Conservation (phyloP, 495 filamentous ascomycete genomes). For the Oleoguttula mirabilis region DNA sequence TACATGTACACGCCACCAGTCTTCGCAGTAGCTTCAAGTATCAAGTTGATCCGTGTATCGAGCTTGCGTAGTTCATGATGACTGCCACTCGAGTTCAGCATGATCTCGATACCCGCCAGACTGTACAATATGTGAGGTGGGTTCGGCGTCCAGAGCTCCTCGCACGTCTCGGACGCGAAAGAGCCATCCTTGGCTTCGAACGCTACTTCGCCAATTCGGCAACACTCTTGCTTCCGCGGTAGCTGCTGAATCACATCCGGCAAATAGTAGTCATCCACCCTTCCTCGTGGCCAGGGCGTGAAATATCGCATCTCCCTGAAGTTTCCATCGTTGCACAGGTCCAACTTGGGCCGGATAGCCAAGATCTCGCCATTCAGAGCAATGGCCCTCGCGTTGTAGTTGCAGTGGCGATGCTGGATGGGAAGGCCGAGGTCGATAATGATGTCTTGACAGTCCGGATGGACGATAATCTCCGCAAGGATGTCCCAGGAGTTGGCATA, state of each 20-base stretch:
- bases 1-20: slow-evolving; percentile 26
- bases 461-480: slow-evolving; percentile 49
- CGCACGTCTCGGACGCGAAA: slow-evolving; percentile 26
- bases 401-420: slow-evolving; percentile 51
- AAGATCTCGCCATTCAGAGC: slow-evolving; percentile 34
- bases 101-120: slow-evolving; percentile 43
- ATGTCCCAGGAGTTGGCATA: slow-evolving; percentile 49
- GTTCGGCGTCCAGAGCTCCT: slow-evolving; percentile 33
- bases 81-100: slow-evolving; percentile 62
- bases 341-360: slow-evolving; percentile 73
- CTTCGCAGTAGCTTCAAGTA: slow-evolving; percentile 61
- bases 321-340: slow-evolving; percentile 68
- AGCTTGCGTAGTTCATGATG: slow-evolving; percentile 70
- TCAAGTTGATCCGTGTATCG: slow-evolving; percentile 58
- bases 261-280: slow-evolving; percentile 62
- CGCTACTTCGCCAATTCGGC: slow-evolving; percentile 15
- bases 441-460: slow-evolving; percentile 59
- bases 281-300: slow-evolving; percentile 48
- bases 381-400: slow-evolving; percentile 67
- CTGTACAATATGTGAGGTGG: slow-evolving; percentile 29
- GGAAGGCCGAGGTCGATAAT: slow-evolving; percentile 46
- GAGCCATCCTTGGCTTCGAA: slow-evolving; percentile 29
- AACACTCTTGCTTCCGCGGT: slow-evolving; percentile 32
- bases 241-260: slow-evolving; percentile 40
- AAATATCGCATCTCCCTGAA: slow-evolving; percentile 62